These are phyloP conservation scores for Podaxis mareebaensis DNA, from an alignment of 768 basidiomycete genomes.

Conservation along the genomic window DNA sequence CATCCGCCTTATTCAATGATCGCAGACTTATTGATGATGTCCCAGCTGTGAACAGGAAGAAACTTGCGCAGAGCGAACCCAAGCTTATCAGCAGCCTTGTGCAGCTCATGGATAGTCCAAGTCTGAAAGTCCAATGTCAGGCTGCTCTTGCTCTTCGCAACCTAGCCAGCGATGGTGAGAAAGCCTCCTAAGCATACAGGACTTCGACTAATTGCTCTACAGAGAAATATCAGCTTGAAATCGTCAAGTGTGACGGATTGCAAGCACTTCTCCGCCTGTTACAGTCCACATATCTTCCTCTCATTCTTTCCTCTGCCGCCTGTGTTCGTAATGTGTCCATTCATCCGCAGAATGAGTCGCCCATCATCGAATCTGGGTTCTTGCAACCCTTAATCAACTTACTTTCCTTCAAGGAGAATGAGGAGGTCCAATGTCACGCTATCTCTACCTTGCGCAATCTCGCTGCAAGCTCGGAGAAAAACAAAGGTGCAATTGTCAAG, in stretches of 20 bases:
- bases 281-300: constrained; percentile 94
- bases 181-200: not conserved
- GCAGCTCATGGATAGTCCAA: constrained; percentile 93
- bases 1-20: not conserved
- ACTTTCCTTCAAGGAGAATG: constrained; percentile 97
- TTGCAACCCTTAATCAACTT: constrained; percentile 94
- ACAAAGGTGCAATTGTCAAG: constrained; percentile 97
- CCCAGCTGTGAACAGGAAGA: constrained; percentile 84
- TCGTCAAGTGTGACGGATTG: constrained; percentile 94
- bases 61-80: constrained; percentile 90
- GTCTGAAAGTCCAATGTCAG: constrained; percentile 98
- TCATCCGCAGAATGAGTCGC: constrained; percentile 97
- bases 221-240: constrained; percentile 99
- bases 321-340: constrained; percentile 99
- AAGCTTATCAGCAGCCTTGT: constrained; percentile 94
- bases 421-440: constrained; percentile 99
- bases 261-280: constrained; percentile 90
- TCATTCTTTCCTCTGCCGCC: constrained; percentile 96
- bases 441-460: constrained; percentile 96
- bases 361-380: constrained; percentile 98
- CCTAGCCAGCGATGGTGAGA: constrained; percentile 91
- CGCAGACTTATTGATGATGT: constrained; percentile 12
- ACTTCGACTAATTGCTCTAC: constrained; percentile 10
- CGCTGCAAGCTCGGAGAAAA: constrained; percentile 96
- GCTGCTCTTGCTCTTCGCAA: constrained; percentile 95